Evolutionary conservation across 768 basidiomycete genomes (phyloP).

Genomic region (Agaricus blazei): DNA sequence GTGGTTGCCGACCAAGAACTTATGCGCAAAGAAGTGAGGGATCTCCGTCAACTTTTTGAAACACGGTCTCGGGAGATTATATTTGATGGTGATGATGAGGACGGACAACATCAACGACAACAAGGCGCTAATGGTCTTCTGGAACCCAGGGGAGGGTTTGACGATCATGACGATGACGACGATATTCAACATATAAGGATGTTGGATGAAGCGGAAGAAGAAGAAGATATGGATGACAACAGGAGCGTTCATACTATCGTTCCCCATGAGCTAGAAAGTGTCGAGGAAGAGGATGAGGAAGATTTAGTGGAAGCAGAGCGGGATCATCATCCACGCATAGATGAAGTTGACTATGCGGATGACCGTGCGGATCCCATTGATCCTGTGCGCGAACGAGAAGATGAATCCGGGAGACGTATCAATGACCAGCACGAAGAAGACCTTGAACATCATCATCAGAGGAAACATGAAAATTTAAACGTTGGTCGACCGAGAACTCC

Average conservation of each 20-base stretch:
- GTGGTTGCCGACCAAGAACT: conserved; percentile 81
- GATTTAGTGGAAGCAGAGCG: conserved; percentile 25
- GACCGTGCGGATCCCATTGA: conserved; percentile 11
- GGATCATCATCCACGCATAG: conserved; percentile 16
- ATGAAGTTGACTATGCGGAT: conserved; percentile 11
- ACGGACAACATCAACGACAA: conserved; percentile 11
- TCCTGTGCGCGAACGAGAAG: conserved; percentile 10
- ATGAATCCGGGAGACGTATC: not conserved
- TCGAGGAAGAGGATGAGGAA: conserved; percentile 74
- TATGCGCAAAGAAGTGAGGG: conserved; percentile 72
- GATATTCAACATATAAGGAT: conserved; percentile 15
- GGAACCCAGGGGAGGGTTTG: conserved; percentile 23
- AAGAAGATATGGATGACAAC: conserved; percentile 66
- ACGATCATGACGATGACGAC: conserved; percentile 28
- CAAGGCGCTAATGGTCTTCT: conserved; percentile 10
- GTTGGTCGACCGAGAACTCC: conserved; percentile 74
- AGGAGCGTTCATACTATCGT: conserved; percentile 69
- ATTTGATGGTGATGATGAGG: conserved; percentile 10
- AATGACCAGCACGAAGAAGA: conserved; percentile 33
- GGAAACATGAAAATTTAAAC: conserved; percentile 26
- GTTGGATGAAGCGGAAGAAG: conserved; percentile 23
- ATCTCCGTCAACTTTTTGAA: conserved; percentile 70
- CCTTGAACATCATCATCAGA: conserved; percentile 43
- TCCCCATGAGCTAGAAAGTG: conserved; percentile 63
- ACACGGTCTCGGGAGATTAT: conserved; percentile 47